Base-by-base conservation (phyloP, 176 grass and related monocot genomes). In the Oryza glumipatula region DNA sequence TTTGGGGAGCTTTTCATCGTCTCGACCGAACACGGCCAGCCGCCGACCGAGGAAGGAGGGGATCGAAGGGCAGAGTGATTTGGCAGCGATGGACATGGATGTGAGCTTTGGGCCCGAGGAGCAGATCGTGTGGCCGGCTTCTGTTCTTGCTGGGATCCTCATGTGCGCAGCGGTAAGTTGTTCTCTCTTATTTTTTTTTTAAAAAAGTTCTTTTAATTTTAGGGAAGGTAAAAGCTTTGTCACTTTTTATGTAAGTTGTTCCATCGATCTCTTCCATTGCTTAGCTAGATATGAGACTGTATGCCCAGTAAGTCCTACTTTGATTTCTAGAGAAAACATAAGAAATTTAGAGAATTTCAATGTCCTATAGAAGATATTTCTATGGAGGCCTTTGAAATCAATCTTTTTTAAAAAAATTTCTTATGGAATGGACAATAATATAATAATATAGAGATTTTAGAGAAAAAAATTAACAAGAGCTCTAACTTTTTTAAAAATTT, bases 101-200 rank as follows among this genome's bases (percentile, higher is more conserved):
- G 80, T 0, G 64, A 68, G 30, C 16, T 87, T 70, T 13, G 84
- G 84, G 63, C 80, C 80, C 3, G 47, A 35, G 30, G 89, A 90
- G 80, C 88, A 11, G 75, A n/a, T 90, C 12, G 80, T 90, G 28
- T 90, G 88, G 84, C 88, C 88, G 80, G 84, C 84, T 28, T 90
- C 84, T 28, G 65, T 87, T 10, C 80, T 90, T 1, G 75, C 89
- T 63, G 89, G 89, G 47, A 24, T 87, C 69, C 16, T 43, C 84
- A 80, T 87, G 84, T 70, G 84, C 52, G 69, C 41, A 28, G 89
- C 9, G 8, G 89, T 90, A 83, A 87, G 89, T 65, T 74, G 39
- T 78, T 21, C 54, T 2, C 28, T 30, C 28, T 30, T 28, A 1
- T 28, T 30, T 30, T 30, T 30, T 30, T 30, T 30, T 2, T 2